These are phyloP conservation scores for Aureococcus anophagefferens DNA, from an alignment of 108 stramenopile species.

Conservation along the genomic window DNA sequence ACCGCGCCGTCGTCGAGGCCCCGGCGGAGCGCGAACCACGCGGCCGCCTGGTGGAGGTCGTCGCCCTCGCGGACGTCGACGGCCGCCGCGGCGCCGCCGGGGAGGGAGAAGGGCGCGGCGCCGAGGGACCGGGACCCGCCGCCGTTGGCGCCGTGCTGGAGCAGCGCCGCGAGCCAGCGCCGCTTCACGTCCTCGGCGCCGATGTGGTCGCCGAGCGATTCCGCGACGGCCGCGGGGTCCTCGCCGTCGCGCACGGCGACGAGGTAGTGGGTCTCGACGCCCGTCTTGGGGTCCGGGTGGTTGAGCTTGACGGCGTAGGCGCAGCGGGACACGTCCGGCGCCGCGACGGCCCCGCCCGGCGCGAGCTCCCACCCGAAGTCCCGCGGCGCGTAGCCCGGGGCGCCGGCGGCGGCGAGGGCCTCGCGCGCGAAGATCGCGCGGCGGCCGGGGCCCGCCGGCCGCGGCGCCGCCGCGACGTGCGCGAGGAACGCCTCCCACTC, in stretches of 20 bases:
- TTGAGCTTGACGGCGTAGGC: background rate
- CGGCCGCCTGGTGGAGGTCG: slow-evolving; percentile 17
- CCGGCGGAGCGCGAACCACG: background rate
- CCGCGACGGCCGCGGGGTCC: background rate
- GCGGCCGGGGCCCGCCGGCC: background rate
- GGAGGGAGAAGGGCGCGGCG: background rate
- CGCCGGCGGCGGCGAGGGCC: no score
- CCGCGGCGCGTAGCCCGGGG: background rate
- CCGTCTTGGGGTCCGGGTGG: slow-evolving; percentile 1
- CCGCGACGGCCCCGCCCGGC: background rate
- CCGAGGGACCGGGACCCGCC: slow-evolving; percentile 1
- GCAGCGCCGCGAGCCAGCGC: slow-evolving; percentile 12
- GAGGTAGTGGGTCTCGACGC: background rate
- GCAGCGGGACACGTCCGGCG: background rate
- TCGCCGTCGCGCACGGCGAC: background rate
- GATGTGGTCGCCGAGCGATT: background rate
- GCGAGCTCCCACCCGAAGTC: background rate
- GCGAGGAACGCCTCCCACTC: slow-evolving; percentile 9
- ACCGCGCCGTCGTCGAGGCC: background rate
- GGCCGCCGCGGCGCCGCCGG: no score
- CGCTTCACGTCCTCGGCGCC: slow-evolving; percentile 10
- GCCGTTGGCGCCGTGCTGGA: slow-evolving; percentile 13
- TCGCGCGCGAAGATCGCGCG: no score
- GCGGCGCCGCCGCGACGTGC: background rate
- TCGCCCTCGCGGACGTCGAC: slow-evolving; percentile 14